Conservation (phyloP, 1,139 yeast species). For the Candida anutae region DNA sequence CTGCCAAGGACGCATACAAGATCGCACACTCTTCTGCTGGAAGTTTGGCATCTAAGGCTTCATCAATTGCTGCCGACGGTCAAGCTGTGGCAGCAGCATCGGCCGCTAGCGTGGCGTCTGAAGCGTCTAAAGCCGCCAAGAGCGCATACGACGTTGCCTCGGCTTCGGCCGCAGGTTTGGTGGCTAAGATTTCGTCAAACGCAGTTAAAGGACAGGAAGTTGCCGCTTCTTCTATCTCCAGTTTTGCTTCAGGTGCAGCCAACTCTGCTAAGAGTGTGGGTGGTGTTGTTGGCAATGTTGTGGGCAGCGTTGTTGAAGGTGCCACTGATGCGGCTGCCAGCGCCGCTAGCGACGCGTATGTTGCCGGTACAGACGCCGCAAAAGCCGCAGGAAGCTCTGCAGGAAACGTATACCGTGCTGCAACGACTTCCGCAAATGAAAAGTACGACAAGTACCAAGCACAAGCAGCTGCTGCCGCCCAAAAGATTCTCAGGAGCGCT, state of each 20-base stretch:
- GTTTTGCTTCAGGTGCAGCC: slow-evolving; percentile 3
- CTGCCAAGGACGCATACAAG: neutral
- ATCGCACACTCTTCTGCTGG: neutral
- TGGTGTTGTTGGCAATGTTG: slow-evolving; percentile 2
- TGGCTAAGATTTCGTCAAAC: neutral
- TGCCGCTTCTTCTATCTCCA: neutral
- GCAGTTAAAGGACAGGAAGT: neutral
- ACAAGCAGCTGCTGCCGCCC: too few relatives aligned
- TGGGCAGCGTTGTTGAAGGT: slow-evolving; percentile 3
- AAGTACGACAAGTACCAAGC: too few relatives aligned
- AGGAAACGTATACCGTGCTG: too few relatives aligned
- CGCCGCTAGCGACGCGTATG: slow-evolving; percentile 1
- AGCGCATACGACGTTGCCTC: neutral
- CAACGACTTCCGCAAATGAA: too few relatives aligned
- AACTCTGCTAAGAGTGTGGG: slow-evolving; percentile 3
- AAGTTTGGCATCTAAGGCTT: neutral
- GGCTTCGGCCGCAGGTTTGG: neutral
- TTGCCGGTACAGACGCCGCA: neutral
- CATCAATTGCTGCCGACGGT: neutral
- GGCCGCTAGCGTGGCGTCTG: neutral
- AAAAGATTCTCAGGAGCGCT: slow-evolving; percentile 2
- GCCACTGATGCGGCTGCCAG: slow-evolving; percentile 7
- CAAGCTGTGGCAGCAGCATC: neutral
- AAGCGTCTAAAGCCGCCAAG: neutral
- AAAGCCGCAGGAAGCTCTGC: neutral